Evolutionary conservation across 768 basidiomycete genomes (phyloP).

Genomic region (Amanita rubescens): DNA sequence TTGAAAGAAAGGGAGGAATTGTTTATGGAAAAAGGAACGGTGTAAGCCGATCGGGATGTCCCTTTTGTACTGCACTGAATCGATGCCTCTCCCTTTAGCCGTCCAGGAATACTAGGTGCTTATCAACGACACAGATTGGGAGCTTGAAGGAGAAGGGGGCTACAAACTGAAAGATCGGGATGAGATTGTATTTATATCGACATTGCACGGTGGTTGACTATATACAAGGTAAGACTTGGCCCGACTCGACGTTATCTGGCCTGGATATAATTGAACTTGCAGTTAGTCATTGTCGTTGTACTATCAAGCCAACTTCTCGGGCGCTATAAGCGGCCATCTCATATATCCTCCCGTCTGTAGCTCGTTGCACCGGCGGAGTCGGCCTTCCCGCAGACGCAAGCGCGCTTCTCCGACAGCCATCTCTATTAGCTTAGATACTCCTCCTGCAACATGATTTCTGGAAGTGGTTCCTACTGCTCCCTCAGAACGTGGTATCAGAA

Average conservation of each 20-base stretch:
- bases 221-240: not conserved
- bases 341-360: too few relatives aligned
- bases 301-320: not conserved
- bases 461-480: too few relatives aligned
- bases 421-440: too few relatives aligned
- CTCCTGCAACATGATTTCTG: too few relatives aligned
- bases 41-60: slow-evolving; percentile 45
- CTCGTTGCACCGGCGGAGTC: too few relatives aligned
- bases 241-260: not conserved
- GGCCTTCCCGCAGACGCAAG: too few relatives aligned
- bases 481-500: not conserved
- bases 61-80: not conserved
- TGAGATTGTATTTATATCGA: slow-evolving; percentile 95
- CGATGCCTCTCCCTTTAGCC: slow-evolving; percentile 42
- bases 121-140: slow-evolving; percentile 98
- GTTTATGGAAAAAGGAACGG: slow-evolving; percentile 80
- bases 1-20: slow-evolving; percentile 83
- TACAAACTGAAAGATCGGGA: slow-evolving; percentile 74
- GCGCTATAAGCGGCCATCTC: too few relatives aligned
- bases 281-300: not conserved
- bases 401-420: too few relatives aligned
- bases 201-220: slow-evolving; percentile 79
- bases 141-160: slow-evolving; percentile 89
- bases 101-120: slow-evolving; percentile 94
- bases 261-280: not conserved